Conservation (phyloP, 345 rosid genomes). For the Ricinus communis region DNA sequence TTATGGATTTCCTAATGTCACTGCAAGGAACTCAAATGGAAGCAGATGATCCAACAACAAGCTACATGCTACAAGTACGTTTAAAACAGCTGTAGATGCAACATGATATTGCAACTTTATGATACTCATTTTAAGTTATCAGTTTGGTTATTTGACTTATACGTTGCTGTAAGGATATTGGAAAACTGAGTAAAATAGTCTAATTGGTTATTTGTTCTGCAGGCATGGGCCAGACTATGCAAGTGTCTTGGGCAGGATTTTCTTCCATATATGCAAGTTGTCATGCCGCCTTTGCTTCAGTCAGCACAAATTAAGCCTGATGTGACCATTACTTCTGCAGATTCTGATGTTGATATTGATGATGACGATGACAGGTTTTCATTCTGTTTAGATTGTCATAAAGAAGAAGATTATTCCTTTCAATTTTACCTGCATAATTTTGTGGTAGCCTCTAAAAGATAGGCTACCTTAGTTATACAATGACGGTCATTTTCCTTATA, state of each 20-base stretch:
- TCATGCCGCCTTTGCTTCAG: constrained; percentile 93
- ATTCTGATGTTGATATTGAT: constrained; percentile 83
- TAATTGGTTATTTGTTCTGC: constrained; percentile 18
- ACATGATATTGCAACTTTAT: constrained; percentile 1
- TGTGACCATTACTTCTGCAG: constrained; percentile 94
- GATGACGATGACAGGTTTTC: constrained; percentile 90
- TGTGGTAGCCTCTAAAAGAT: too few relatives aligned
- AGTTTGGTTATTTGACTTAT: neutral
- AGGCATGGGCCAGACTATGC: constrained; percentile 99
- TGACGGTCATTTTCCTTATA: neutral
- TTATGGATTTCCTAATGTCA: constrained; percentile 96
- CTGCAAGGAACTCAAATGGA: constrained; percentile 94
- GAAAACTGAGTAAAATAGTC: neutral
- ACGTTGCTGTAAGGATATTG: neutral
- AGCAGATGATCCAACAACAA: constrained; percentile 95
- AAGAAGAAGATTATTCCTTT: neutral
- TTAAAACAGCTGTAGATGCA: neutral
- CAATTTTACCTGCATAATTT: neutral
- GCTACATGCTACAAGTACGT: constrained; percentile 93
- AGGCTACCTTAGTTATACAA: neutral
- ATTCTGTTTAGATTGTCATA: constrained; percentile 5
- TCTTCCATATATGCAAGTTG: constrained; percentile 93
- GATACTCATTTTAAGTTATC: neutral
- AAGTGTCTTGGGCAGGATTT: constrained; percentile 97
- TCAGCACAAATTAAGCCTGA: constrained; percentile 99